phyloP scores from a whole-genome alignment of 495 filamentous ascomycete genomes.

The Rhypophila decipiens region DNA sequence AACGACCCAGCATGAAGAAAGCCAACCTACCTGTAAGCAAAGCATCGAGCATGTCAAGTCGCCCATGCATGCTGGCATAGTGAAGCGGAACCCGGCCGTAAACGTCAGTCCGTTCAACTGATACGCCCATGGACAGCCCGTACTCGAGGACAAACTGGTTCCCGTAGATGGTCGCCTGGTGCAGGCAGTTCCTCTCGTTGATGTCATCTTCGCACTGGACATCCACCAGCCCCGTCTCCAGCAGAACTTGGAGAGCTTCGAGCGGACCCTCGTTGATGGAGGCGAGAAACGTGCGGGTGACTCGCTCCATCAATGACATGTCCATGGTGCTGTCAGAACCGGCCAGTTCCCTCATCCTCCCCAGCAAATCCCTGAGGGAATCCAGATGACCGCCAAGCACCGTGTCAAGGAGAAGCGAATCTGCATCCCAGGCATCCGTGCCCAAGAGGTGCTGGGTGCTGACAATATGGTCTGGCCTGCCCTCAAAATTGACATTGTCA shows the following conservation, averaged over 20 bases:
- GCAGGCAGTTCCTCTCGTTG: slow-evolving; percentile 91
- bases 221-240: slow-evolving; percentile 77
- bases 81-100: slow-evolving; percentile 92
- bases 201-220: slow-evolving; percentile 90
- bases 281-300: slow-evolving; percentile 82
- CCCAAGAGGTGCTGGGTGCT: slow-evolving; percentile 56
- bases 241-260: slow-evolving; percentile 64
- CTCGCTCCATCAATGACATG: slow-evolving; percentile 52
- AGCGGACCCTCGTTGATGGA: slow-evolving; percentile 81
- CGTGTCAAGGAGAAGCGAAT: slow-evolving; percentile 81
- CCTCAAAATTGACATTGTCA: slow-evolving; percentile 76
- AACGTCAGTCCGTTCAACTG: slow-evolving; percentile 75
- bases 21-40: slow-evolving; percentile 51
- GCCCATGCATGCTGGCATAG: slow-evolving; percentile 93
- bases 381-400: slow-evolving; percentile 69
- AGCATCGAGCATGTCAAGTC: slow-evolving; percentile 72
- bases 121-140: slow-evolving; percentile 63
- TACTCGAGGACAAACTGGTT: slow-evolving; percentile 67
- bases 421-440: slow-evolving; percentile 78
- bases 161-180: slow-evolving; percentile 89
- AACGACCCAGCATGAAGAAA: not conserved
- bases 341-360: slow-evolving; percentile 39
- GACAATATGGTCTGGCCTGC: slow-evolving; percentile 56
- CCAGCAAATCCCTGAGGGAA: slow-evolving; percentile 42
- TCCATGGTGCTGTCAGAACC: slow-evolving; percentile 33